Evolutionary conservation across 345 rosid species (phyloP).

Genomic region (Euphorbia tirucalli): DNA sequence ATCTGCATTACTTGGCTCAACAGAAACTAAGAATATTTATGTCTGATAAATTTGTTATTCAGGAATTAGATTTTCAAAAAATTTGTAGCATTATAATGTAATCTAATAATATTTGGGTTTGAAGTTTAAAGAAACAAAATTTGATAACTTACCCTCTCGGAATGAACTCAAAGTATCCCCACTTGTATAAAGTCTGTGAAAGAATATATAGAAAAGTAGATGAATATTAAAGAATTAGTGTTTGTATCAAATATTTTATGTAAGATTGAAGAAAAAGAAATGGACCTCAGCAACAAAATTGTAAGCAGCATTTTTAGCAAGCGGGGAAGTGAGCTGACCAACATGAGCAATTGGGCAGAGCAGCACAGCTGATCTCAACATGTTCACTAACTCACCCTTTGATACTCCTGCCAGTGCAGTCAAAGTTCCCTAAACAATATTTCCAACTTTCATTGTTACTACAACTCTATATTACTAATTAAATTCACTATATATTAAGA

Average conservation of each 20-base stretch:
- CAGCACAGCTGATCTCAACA: slow-evolving; percentile 52
- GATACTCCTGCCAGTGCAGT: slow-evolving; percentile 52
- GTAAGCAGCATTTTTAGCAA: slow-evolving; percentile 35
- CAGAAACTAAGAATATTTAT: too few species aligned
- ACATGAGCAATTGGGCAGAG: slow-evolving; percentile 49
- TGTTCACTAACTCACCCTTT: slow-evolving; percentile 29
- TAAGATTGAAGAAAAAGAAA: neutral
- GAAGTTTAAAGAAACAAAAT: neutral
- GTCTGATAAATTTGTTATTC: too few species aligned
- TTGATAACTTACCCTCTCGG: slow-evolving; percentile 36
- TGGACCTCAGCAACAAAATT: slow-evolving; percentile 43
- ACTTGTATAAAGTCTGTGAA: slow-evolving; percentile 36
- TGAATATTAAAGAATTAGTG: slow-evolving; percentile 1
- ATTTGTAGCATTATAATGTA: neutral
- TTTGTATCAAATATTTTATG: neutral
- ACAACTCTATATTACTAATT: too few species aligned
- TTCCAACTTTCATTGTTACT: too few species aligned
- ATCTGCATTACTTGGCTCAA: too few species aligned
- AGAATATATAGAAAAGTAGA: slow-evolving; percentile 1
- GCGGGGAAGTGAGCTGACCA: slow-evolving; percentile 41
- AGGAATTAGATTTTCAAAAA: too few species aligned
- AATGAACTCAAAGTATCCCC: slow-evolving; percentile 41
- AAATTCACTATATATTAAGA: too few species aligned
- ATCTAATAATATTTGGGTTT: neutral
- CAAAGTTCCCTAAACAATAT: slow-evolving; percentile 42